Conservation (phyloP, 2,329 filamentous ascomycete genomes). For the Aspergillus sp. region DNA sequence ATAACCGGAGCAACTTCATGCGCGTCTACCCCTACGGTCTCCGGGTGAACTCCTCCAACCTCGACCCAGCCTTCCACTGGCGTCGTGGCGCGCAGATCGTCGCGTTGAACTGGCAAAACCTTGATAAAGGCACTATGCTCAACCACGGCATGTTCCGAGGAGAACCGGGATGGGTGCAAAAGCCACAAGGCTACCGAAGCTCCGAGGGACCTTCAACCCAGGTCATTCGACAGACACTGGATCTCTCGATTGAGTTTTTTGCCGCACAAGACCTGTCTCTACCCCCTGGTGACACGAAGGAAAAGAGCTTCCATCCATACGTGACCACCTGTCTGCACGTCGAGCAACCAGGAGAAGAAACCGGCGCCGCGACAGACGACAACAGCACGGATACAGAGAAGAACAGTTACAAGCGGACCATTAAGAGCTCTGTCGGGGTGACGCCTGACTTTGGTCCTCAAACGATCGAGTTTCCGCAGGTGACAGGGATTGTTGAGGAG, state of each 20-base stretch:
- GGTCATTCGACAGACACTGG: slow-evolving; percentile 49
- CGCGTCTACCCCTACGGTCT: slow-evolving; percentile 80
- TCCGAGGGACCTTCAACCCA: slow-evolving; percentile 23
- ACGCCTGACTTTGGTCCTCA: slow-evolving; percentile 60
- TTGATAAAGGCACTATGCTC: slow-evolving; percentile 91
- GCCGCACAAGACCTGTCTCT: slow-evolving; percentile 72
- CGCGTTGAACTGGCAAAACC: slow-evolving; percentile 87
- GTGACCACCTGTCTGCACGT: slow-evolving; percentile 77
- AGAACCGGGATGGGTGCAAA: slow-evolving; percentile 76
- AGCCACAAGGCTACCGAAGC: slow-evolving; percentile 65
- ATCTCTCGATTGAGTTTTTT: slow-evolving; percentile 65
- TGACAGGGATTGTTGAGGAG: slow-evolving; percentile 56
- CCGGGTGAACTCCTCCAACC: slow-evolving; percentile 75
- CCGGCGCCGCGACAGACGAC: slow-evolving; percentile 39
- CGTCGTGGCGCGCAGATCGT: slow-evolving; percentile 83
- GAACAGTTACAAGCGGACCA: slow-evolving; percentile 53
- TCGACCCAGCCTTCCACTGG: slow-evolving; percentile 82
- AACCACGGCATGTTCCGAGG: slow-evolving; percentile 88
- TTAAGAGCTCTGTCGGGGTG: slow-evolving; percentile 49
- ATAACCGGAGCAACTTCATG: slow-evolving; percentile 79
- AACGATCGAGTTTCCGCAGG: slow-evolving; percentile 52
- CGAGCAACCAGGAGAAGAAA: slow-evolving; percentile 54
- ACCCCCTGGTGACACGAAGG: slow-evolving; percentile 47
- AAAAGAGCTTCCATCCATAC: slow-evolving; percentile 61
- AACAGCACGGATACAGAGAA: slow-evolving; percentile 37